Evolutionary conservation across 257 asterid genomes (phyloP).

Genomic region (Solanum peruvianum): DNA sequence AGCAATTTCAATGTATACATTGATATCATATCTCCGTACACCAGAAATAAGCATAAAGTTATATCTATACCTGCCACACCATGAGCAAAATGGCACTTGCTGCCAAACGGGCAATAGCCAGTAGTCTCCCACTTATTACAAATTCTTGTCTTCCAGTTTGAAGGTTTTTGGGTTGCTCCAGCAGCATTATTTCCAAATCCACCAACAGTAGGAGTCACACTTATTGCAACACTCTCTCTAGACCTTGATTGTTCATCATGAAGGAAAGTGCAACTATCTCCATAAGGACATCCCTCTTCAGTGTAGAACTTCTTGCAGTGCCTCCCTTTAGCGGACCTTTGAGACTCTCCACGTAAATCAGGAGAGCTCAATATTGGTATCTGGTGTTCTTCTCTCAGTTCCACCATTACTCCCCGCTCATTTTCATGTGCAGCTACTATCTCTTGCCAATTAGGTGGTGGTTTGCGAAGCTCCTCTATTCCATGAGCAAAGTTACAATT

Average conservation of each 20-base stretch:
- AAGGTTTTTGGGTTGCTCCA: slow-evolving; percentile 45
- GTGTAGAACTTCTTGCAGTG: slow-evolving; percentile 73
- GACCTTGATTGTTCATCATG: slow-evolving; percentile 72
- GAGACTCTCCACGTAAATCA: slow-evolving; percentile 50
- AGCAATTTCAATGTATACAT: neutral
- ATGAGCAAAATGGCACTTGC: slow-evolving; percentile 87
- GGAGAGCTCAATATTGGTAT: slow-evolving; percentile 38
- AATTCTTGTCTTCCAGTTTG: slow-evolving; percentile 85
- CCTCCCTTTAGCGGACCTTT: slow-evolving; percentile 62
- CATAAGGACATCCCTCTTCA: slow-evolving; percentile 83
- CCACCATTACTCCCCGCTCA: slow-evolving; percentile 32
- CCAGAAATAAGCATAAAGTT: neutral
- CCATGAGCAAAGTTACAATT: slow-evolving; percentile 70
- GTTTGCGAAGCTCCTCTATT: slow-evolving; percentile 57
- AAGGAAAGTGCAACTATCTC: slow-evolving; percentile 72
- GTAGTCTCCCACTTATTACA: slow-evolving; percentile 83
- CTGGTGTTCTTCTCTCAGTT: slow-evolving; percentile 61
- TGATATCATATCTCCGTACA: neutral
- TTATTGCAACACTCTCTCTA: slow-evolving; percentile 67
- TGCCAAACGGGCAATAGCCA: slow-evolving; percentile 74
- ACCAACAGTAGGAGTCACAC: slow-evolving; percentile 52
- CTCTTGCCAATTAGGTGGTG: slow-evolving; percentile 83
- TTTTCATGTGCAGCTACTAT: slow-evolving; percentile 55
- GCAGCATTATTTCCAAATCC: slow-evolving; percentile 30
- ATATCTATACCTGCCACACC: slow-evolving; percentile 45